A percentile compares a stretch with the other conserved stretches of the same genome.
phyloP scores from a whole-genome alignment of 768 basidiomycete genomes.

The Boletus barrowsii region DNA sequence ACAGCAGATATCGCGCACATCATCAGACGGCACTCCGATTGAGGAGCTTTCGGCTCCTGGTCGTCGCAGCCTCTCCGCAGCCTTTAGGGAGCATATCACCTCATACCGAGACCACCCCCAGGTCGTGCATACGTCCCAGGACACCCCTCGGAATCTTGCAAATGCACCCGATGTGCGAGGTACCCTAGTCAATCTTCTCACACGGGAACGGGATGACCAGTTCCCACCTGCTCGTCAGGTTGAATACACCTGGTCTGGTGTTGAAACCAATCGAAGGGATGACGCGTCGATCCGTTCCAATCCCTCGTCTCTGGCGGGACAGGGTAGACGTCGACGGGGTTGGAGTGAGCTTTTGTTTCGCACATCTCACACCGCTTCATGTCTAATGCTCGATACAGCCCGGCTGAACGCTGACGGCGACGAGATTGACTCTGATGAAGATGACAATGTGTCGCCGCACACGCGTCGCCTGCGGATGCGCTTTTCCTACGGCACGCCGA shows the following conservation, averaged over 20 bases:
- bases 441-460: conserved; percentile 49
- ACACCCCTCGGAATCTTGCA: conserved; percentile 19
- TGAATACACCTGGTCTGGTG: conserved; percentile 2
- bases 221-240: conserved; percentile 1
- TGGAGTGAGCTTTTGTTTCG: conserved; percentile 26
- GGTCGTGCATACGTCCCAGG: conserved; percentile 4
- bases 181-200: conserved; percentile 21
- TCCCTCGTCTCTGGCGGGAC: conserved; percentile 12
- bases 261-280: conserved; percentile 12
- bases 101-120: conserved; percentile 14
- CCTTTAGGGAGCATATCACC: conserved; percentile 21
- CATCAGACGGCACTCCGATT: conserved; percentile 20
- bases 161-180: conserved; percentile 25
- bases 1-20: conserved; percentile 24
- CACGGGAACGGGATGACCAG: conserved; percentile 25
- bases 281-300: conserved; percentile 4
- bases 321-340: conserved; percentile 31
- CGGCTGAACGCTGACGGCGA: conserved; percentile 53
- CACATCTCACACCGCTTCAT: neutral
- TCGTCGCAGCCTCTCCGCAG: conserved; percentile 20
- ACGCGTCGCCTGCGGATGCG: conserved; percentile 46
- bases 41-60: conserved; percentile 13
- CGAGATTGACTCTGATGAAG: conserved; percentile 60
- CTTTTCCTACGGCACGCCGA: conserved; percentile 19
- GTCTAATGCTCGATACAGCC: conserved; percentile 25